A percentile compares a stretch with the other conserved stretches of the same genome.
Evolutionary conservation across 2,329 filamentous ascomycete genomes (phyloP).

Genomic region (Calonectria montana): DNA sequence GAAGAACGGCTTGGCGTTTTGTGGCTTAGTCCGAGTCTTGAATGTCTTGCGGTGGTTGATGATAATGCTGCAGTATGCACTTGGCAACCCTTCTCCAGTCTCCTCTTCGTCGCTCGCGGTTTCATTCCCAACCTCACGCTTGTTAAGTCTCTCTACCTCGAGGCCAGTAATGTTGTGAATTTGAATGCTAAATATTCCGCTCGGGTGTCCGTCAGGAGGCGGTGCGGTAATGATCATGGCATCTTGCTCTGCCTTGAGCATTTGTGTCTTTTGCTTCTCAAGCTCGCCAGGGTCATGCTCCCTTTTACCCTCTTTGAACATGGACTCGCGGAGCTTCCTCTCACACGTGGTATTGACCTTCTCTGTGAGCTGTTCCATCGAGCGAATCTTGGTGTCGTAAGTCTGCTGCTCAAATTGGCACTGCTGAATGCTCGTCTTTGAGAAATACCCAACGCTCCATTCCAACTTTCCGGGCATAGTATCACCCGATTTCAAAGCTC

Average conservation of each 20-base stretch:
- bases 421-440: constrained; percentile 72
- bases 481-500: constrained; percentile 72
- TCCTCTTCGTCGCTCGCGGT: constrained; percentile 68
- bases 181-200: constrained; percentile 76
- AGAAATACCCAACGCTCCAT: constrained; percentile 79
- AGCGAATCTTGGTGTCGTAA: constrained; percentile 67
- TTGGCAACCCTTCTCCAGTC: constrained; percentile 73
- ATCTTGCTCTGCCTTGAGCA: constrained; percentile 70
- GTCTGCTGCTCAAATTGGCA: constrained; percentile 72
- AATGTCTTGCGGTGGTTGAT: constrained; percentile 78
- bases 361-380: constrained; percentile 67
- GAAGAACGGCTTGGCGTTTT: constrained; percentile 83
- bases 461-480: constrained; percentile 75
- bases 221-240: constrained; percentile 76
- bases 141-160: constrained; percentile 70
- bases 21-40: constrained; percentile 80
- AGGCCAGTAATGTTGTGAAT: constrained; percentile 80
- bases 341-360: constrained; percentile 66
- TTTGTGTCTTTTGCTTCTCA: constrained; percentile 75
- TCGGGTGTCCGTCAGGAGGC: constrained; percentile 70
- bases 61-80: constrained; percentile 78
- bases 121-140: constrained; percentile 59
- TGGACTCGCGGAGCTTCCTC: constrained; percentile 73
- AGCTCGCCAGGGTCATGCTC: constrained; percentile 70
- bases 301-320: constrained; percentile 54